These are phyloP conservation scores for Termitomyces sp. DNA, from an alignment of 768 basidiomycete genomes.

Conservation along the genomic window DNA sequence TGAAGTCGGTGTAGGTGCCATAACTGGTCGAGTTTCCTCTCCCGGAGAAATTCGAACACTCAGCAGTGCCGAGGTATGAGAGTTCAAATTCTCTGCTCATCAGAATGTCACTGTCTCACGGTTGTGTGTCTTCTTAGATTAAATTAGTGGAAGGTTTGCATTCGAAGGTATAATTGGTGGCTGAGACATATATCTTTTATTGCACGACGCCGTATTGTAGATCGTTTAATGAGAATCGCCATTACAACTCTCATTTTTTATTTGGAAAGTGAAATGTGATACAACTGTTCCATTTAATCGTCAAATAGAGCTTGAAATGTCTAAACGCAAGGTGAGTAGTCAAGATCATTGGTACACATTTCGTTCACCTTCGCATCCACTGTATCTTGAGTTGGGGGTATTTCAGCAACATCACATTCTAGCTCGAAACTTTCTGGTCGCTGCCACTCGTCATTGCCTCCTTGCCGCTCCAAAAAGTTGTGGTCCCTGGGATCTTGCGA, in stretches of 20 bases:
- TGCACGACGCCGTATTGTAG: background rate
- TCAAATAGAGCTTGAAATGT: slow-evolving; percentile 48
- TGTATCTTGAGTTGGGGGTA: slow-evolving; percentile 36
- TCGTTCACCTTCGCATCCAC: slow-evolving; percentile 28
- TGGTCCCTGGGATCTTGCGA: slow-evolving; percentile 20
- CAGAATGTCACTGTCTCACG: background rate
- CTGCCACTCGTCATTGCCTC: slow-evolving; percentile 18
- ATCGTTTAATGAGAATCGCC: background rate
- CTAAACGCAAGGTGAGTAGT: slow-evolving; percentile 15
- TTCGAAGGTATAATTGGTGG: slow-evolving; percentile 16
- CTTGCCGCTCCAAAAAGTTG: slow-evolving; percentile 3
- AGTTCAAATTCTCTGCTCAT: slow-evolving; percentile 1
- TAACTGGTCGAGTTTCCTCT: slow-evolving; percentile 56
- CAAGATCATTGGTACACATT: background rate
- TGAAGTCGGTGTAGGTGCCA: slow-evolving; percentile 53
- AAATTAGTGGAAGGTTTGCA: slow-evolving; percentile 36
- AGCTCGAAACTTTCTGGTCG: slow-evolving; percentile 28
- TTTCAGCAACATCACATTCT: slow-evolving; percentile 28
- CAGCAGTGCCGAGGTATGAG: slow-evolving; percentile 60
- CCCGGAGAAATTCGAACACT: slow-evolving; percentile 80
- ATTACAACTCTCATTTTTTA: background rate
- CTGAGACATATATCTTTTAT: too few species aligned
- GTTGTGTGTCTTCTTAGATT: slow-evolving; percentile 26
- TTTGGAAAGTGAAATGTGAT: too few species aligned
- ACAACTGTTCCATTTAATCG: slow-evolving; percentile 25